A percentile compares a stretch with the other conserved stretches of the same genome.
phyloP scores from a whole-genome alignment of 2,329 filamentous ascomycete genomes.

The Gremmenia infestans region DNA sequence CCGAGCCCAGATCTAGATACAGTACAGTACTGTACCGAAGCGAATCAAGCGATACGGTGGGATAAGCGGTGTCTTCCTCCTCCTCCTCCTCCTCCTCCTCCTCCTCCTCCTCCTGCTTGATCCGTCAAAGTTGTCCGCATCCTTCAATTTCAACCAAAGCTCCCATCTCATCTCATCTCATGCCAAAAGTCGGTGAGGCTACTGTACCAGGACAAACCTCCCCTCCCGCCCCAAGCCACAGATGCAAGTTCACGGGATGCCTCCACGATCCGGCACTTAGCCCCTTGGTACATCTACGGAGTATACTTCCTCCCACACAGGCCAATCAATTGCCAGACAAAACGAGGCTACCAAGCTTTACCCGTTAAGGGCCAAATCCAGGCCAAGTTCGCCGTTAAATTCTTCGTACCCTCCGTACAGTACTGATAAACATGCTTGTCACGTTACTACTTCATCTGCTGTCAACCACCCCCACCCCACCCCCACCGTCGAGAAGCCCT shows the following conservation, averaged over 20 bases:
- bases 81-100: background rate
- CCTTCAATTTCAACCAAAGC: background rate
- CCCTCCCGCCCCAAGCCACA: background rate
- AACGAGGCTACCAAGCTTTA: too few species aligned
- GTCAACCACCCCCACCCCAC: too few species aligned
- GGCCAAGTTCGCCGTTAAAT: too few species aligned
- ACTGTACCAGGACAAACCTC: background rate
- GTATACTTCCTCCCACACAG: background rate
- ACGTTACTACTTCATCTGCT: too few species aligned
- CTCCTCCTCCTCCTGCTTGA: background rate
- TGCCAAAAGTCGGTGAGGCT: background rate
- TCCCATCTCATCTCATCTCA: background rate
- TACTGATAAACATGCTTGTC: too few species aligned
- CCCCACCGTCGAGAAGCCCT: too few species aligned
- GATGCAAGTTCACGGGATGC: background rate
- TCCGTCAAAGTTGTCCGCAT: background rate
- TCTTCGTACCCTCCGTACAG: too few species aligned
- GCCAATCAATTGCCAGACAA: background rate
- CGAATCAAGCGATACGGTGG: background rate
- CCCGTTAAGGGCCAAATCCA: too few species aligned
- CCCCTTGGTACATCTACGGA: background rate
- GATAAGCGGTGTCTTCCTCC: background rate
- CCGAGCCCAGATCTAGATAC: background rate
- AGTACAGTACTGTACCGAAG: background rate
- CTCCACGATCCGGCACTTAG: background rate